Evolutionary conservation across 495 filamentous ascomycete genomes (phyloP).

Genomic region (Xylaria bambusicola): DNA sequence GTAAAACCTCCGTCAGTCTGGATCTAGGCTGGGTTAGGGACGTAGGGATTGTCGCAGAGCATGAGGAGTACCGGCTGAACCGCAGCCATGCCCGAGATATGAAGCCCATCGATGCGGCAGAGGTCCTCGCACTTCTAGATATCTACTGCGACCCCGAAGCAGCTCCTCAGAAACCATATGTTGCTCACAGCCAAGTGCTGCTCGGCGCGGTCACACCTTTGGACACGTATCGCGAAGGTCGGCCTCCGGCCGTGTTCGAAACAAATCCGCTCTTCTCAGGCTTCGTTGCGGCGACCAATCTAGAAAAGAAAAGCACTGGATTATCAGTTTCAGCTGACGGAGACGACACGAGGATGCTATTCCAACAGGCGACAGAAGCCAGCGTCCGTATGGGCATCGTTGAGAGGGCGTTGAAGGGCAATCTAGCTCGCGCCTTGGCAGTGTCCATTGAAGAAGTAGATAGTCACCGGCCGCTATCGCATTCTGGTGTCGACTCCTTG

Average conservation of each 20-base stretch:
- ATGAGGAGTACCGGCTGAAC: slow-evolving; percentile 25
- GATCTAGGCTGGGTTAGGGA: slow-evolving; percentile 49
- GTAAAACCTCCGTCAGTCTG: slow-evolving; percentile 44
- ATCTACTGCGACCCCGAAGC: slow-evolving; percentile 35
- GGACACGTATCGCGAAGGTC: too few relatives aligned
- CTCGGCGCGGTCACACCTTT: slow-evolving; percentile 25
- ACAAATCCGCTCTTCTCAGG: slow-evolving; percentile 24
- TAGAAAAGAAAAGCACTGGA: too few relatives aligned
- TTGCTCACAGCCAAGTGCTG: slow-evolving; percentile 27
- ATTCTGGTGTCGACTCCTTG: slow-evolving; percentile 58
- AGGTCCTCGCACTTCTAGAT: slow-evolving; percentile 39
- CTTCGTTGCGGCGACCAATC: too few relatives aligned
- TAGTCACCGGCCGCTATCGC: slow-evolving; percentile 35
- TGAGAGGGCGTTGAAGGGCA: too few relatives aligned
- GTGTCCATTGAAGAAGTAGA: slow-evolving; percentile 45
- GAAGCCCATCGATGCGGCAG: slow-evolving; percentile 29
- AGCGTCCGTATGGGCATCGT: too few relatives aligned
- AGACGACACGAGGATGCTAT: too few relatives aligned
- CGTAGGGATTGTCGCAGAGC: slow-evolving; percentile 37
- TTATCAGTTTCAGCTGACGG: too few relatives aligned
- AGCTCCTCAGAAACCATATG: slow-evolving; percentile 15
- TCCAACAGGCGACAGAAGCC: too few relatives aligned
- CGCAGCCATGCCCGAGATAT: slow-evolving; percentile 26
- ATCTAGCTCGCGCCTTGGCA: slow-evolving; percentile 36
- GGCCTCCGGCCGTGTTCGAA: slow-evolving; percentile 25